Evolutionary conservation across 140 eudicot genomes (phyloP).

Genomic region (Bidens hawaiensis): DNA sequence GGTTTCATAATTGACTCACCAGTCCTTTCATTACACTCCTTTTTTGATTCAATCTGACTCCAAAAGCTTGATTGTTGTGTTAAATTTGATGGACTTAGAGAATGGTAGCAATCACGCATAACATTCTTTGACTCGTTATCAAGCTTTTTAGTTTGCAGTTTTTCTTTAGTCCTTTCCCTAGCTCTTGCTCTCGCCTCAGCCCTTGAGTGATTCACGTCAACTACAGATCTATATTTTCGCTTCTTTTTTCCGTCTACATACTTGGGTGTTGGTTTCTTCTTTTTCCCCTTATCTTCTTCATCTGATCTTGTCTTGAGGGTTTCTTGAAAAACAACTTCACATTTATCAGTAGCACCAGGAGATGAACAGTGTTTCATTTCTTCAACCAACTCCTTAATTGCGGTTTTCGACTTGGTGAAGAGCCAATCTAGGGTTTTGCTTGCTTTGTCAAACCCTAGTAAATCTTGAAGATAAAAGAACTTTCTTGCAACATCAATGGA

Average conservation of each 20-base stretch:
- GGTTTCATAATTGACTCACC: background rate
- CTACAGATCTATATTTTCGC: constrained; percentile 6
- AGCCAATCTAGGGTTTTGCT: no score
- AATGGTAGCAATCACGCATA: no score
- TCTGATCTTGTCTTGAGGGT: background rate
- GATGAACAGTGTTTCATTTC: background rate
- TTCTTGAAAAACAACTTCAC: constrained; percentile 1
- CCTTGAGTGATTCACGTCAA: constrained; percentile 22
- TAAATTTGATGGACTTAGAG: background rate
- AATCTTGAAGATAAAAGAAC: no score
- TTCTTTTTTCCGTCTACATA: constrained; percentile 10
- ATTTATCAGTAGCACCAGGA: constrained; percentile 1
- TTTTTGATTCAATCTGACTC: constrained; percentile 10
- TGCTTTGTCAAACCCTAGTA: no score
- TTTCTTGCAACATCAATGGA: no score
- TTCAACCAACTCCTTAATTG: constrained; percentile 33
- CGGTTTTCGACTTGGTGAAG: constrained; percentile 32
- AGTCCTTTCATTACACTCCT: background rate
- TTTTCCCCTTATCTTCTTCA: background rate
- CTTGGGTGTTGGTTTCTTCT: background rate
- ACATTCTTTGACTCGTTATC: no score
- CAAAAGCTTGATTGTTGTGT: constrained; percentile 3
- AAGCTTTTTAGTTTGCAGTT: constrained; percentile 5
- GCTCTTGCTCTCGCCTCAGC: constrained; percentile 56
- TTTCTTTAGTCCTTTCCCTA: constrained; percentile 49